Percentiles rank a stretch among this genome's conserved stretches.
These are phyloP conservation scores for Inga laurina DNA, from an alignment of 306 rosid genomes.

Conservation along the genomic window DNA sequence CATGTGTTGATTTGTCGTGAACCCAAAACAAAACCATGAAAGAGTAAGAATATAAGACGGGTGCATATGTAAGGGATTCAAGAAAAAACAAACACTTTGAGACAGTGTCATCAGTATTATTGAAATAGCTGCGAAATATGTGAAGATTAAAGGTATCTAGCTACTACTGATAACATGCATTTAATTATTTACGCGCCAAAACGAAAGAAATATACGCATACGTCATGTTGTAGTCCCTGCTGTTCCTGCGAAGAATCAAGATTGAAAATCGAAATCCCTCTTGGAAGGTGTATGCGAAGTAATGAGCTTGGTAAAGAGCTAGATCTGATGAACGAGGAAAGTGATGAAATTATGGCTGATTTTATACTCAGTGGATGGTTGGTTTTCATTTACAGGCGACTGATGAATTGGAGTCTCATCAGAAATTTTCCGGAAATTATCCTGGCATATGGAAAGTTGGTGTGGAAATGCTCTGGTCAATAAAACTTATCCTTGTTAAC, in stretches of 20 bases:
- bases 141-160: background rate
- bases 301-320: background rate
- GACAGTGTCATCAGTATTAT: background rate
- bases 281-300: background rate
- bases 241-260: background rate
- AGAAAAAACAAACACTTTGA: background rate
- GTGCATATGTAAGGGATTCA: background rate
- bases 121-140: too few species aligned
- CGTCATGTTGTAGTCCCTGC: background rate
- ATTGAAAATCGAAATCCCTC: background rate
- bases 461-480: too few species aligned
- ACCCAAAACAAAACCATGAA: background rate
- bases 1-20: background rate
- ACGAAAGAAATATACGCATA: background rate
- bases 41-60: background rate
- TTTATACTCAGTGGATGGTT: background rate
- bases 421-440: too few species aligned
- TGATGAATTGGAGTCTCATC: background rate
- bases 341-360: background rate
- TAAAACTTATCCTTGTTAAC: too few species aligned
- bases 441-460: too few species aligned
- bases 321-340: background rate
- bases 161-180: background rate
- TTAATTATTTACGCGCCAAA: background rate
- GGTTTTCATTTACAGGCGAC: background rate